These are phyloP conservation scores for Leccinum subgranulosum DNA, from an alignment of 768 basidiomycete genomes.

Conservation along the genomic window DNA sequence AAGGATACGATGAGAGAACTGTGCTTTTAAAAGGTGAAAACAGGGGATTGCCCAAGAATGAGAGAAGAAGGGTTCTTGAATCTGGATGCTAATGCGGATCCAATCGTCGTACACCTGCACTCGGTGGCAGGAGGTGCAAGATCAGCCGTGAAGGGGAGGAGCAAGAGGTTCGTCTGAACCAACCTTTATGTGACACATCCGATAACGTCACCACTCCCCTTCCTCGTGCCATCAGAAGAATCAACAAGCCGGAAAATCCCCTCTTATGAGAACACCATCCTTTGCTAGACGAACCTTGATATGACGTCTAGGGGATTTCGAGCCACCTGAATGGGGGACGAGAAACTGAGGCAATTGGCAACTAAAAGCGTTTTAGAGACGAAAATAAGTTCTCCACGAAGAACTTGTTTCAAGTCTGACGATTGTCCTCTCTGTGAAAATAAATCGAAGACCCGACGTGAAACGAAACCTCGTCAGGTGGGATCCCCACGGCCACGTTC, in stretches of 20 bases:
- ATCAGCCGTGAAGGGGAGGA: conserved; percentile 5
- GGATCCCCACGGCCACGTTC: not conserved
- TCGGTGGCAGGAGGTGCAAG: conserved; percentile 15
- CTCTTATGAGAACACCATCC: conserved; percentile 15
- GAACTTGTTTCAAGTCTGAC: not conserved
- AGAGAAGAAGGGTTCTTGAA: not conserved
- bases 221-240: conserved; percentile 28
- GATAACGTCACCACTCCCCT: conserved; percentile 10
- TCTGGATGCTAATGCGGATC: conserved; percentile 8
- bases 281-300: not conserved
- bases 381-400: conserved; percentile 1
- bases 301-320: not conserved
- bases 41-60: not conserved
- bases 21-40: not conserved
- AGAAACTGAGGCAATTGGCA: not conserved
- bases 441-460: not conserved
- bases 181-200: conserved; percentile 23
- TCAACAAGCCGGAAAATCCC: conserved; percentile 22
- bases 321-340: not conserved
- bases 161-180: conserved; percentile 1
- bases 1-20: not conserved
- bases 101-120: conserved; percentile 23
- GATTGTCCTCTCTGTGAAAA: not conserved
- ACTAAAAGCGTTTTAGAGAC: not conserved
- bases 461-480: not conserved